Conservation (phyloP, 345 rosid genomes). For the Atalantia buxifolia region DNA sequence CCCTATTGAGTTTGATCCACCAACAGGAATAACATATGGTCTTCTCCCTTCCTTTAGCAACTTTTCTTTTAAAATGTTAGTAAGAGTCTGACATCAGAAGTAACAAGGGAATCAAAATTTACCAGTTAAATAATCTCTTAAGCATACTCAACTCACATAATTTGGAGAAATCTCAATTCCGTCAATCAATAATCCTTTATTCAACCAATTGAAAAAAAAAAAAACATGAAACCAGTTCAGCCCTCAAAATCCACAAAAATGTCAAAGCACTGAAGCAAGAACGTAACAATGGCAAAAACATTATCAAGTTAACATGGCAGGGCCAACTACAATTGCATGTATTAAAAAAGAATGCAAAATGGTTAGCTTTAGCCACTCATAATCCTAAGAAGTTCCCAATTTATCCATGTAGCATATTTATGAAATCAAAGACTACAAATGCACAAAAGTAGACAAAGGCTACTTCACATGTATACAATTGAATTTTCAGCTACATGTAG, state of each 20-base stretch:
- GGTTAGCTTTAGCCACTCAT: background rate
- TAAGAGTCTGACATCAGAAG: conserved; percentile 56
- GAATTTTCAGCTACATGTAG: background rate
- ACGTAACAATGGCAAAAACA: background rate
- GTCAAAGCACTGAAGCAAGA: background rate
- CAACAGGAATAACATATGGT: conserved; percentile 93
- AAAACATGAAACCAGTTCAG: background rate
- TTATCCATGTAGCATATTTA: background rate
- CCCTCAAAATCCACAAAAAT: background rate
- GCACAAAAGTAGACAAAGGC: background rate
- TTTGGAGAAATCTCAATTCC: background rate
- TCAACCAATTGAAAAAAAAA: background rate
- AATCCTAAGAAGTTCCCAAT: background rate
- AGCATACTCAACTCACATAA: background rate
- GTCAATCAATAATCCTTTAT: background rate
- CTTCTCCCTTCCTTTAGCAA: conserved; percentile 74
- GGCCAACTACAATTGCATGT: background rate
- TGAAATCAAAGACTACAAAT: background rate
- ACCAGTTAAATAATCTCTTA: background rate
- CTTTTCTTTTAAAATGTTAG: conserved; percentile 68
- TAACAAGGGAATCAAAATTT: background rate
- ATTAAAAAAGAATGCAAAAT: background rate
- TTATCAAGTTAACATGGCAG: background rate
- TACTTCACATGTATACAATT: background rate
- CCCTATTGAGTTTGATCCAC: conserved; percentile 92